phyloP scores from a whole-genome alignment of 1,284 basidiomycete species.

The Boletus nobilissimus region DNA sequence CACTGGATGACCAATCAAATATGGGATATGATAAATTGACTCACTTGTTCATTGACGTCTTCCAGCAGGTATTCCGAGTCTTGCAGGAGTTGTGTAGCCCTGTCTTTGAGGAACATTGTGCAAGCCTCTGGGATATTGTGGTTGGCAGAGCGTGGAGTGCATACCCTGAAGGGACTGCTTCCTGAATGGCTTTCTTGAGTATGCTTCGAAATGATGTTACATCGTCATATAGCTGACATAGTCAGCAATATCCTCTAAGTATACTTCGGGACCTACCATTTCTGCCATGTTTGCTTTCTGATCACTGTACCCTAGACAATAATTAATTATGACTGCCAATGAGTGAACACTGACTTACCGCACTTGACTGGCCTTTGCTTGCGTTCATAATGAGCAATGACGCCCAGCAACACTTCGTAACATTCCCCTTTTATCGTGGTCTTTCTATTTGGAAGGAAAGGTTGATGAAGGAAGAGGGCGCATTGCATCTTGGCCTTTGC shows the following conservation, averaged over 20 bases:
- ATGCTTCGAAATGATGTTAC: conserved; percentile 1
- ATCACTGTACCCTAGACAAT: not conserved
- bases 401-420: not conserved
- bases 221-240: conserved; percentile 7
- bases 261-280: not conserved
- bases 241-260: not conserved
- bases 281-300: not conserved
- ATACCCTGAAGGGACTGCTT: too few relatives aligned
- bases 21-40: too few relatives aligned
- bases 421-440: not conserved
- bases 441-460: conserved; percentile 5
- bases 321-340: not conserved
- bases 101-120: not conserved
- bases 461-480: not conserved
- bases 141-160: not conserved
- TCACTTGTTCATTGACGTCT: not conserved
- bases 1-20: not conserved
- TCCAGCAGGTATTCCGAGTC: not conserved
- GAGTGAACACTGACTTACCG: not conserved
- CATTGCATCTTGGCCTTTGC: conserved; percentile 2
- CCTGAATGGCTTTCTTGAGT: conserved; percentile 8
- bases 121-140: not conserved
- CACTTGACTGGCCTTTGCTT: not conserved
- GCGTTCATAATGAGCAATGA: not conserved
- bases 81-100: not conserved